phyloP scores from a whole-genome alignment of 306 rosid species.

The Pyrus communis region DNA sequence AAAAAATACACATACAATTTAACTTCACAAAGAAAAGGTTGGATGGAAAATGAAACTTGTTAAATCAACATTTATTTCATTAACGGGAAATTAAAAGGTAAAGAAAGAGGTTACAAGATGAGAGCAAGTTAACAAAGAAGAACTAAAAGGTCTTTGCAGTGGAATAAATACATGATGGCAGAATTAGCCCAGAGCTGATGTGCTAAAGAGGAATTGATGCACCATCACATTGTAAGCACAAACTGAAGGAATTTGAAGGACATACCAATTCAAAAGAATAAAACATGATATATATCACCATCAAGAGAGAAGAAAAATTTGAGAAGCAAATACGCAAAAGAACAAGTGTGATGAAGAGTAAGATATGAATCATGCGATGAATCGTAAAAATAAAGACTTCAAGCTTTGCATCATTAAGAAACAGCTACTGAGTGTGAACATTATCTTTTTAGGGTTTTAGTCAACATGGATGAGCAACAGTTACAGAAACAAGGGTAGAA shows the following conservation, averaged over 20 bases:
- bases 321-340: background rate
- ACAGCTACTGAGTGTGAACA: background rate
- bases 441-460: background rate
- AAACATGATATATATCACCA: background rate
- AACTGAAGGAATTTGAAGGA: background rate
- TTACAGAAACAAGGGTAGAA: constrained; percentile 1
- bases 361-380: background rate
- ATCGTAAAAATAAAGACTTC: background rate
- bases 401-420: background rate
- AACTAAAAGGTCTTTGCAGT: background rate
- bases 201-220: background rate
- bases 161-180: background rate
- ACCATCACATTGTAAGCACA: background rate
- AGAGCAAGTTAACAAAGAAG: background rate
- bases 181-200: background rate
- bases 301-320: background rate
- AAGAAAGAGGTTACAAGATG: background rate
- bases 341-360: background rate
- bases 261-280: background rate
- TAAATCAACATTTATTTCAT: background rate
- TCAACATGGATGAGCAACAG: background rate
- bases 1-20: constrained; percentile 8
- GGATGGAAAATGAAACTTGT: background rate
- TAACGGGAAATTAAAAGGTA: background rate
- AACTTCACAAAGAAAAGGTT: background rate